Evolutionary conservation across 768 basidiomycete species (phyloP).

Genomic region (Suillus paluster): DNA sequence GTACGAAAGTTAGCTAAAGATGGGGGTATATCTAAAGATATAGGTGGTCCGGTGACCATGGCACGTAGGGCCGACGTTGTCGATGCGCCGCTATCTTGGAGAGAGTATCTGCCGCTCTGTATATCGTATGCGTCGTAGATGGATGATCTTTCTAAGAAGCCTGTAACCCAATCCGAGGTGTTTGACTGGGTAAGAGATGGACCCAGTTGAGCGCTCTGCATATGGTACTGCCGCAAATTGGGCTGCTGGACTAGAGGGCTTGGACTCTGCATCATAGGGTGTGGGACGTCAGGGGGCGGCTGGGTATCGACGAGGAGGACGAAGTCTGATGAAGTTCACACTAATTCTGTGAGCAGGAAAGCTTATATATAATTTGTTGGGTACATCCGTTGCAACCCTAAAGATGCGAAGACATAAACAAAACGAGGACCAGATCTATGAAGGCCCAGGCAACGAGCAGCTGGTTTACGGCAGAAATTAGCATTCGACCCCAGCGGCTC

Average conservation of each 20-base stretch:
- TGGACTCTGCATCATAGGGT: conserved; percentile 16
- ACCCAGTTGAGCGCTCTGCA: conserved; percentile 13
- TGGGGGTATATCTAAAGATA: conserved; percentile 24
- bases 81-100: conserved; percentile 11
- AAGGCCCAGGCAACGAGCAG: conserved; percentile 17
- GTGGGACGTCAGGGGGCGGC: not conserved
- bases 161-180: conserved; percentile 27
- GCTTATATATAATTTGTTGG: conserved; percentile 24
- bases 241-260: conserved; percentile 16
- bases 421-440: conserved; percentile 23
- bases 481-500: conserved; percentile 32
- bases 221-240: conserved; percentile 21
- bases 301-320: conserved; percentile 10
- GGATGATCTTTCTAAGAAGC: conserved; percentile 38
- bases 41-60: conserved; percentile 12
- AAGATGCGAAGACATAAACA: conserved; percentile 19
- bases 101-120: conserved; percentile 13
- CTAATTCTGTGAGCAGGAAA: conserved; percentile 7
- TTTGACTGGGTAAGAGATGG: conserved; percentile 17
- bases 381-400: conserved; percentile 15
- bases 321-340: conserved; percentile 12
- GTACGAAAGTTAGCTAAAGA: conserved; percentile 25
- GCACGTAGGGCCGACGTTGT: conserved; percentile 18
- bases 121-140: conserved; percentile 23
- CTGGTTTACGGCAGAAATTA: conserved; percentile 23